Percentiles rank a stretch among this genome's conserved stretches.
Conservation (phyloP, 2,329 filamentous ascomycete species). For the Dactylellina sp. region DNA sequence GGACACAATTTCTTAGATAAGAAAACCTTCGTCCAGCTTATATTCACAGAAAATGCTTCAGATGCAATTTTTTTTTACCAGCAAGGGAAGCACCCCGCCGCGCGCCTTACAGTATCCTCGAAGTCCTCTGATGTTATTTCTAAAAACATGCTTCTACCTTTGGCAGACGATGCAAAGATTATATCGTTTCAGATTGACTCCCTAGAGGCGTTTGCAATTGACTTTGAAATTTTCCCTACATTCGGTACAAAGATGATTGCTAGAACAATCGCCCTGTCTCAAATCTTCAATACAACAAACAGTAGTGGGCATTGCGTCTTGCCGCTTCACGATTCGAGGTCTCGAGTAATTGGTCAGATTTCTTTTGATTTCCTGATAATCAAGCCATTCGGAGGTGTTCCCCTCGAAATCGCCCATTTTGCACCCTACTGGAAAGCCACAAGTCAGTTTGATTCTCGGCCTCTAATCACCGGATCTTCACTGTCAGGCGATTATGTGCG, state of each 20-base stretch:
- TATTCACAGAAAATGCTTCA: constrained; percentile 79
- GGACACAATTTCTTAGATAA: constrained; percentile 98
- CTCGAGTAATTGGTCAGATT: constrained; percentile 91
- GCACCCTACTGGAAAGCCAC: constrained; percentile 99
- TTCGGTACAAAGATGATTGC: constrained; percentile 98
- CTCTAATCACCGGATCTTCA: constrained; percentile 92
- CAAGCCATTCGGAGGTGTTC: constrained; percentile 91
- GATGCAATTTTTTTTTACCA: constrained; percentile 95
- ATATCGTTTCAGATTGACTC: constrained; percentile 97
- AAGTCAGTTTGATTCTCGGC: constrained; percentile 86
- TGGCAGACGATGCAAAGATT: constrained; percentile 93
- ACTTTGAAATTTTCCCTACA: constrained; percentile 97
- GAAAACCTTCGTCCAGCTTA: constrained; percentile 94
- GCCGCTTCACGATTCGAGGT: constrained; percentile 89
- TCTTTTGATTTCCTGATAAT: constrained; percentile 96
- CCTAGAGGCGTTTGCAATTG: constrained; percentile 89
- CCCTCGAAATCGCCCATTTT: constrained; percentile 96
- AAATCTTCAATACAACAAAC: constrained; percentile 80
- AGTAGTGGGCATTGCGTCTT: constrained; percentile 84
- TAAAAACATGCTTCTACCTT: constrained; percentile 92
- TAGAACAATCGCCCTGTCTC: constrained; percentile 90
- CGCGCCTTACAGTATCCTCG: constrained; percentile 93
- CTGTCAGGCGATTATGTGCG: constrained; percentile 94
- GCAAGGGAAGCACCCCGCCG: constrained; percentile 93
- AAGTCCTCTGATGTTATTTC: constrained; percentile 96